Base-by-base conservation (phyloP, 345 rosid genomes). In the Populus nigra region DNA sequence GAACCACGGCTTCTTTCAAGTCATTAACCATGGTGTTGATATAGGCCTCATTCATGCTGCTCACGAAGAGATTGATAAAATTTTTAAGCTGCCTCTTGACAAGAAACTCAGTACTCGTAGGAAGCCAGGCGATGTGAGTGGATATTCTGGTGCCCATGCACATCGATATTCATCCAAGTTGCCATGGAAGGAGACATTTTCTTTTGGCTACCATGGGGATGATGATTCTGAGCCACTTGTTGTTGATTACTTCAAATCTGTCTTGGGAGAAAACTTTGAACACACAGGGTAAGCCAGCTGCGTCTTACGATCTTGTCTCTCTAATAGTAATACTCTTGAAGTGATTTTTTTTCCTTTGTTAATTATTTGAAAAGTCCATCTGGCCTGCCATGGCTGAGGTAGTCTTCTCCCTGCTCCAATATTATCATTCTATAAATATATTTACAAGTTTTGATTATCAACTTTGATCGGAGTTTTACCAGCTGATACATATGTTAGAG, bases 171-270 rank as follows among this genome's bases (percentile, higher is more conserved):
- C 90, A 8, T 79, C 92, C 25, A 89, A 88, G 81, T 65, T 90
- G 79, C 91, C 92, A 1, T 90, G 94, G 94, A 90, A 90, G 77
- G 94, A 90, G 84, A 88, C 90, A 4, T 84, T 89, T 25, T 80
- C 92, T 1, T 85, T 88, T 70, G 67, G 78, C 11, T 89, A 65
- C 79, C 47, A 41, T 12, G 85, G 76, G 18, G 69, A 71, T 18
- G 71, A 73, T 20, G 31, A 75, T 2, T 29, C 77, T 2, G 73
- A 77, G 8, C 65, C 75, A 5, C 25, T 38, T 16, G 91, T 82
- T 18, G 84, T 81, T 69, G 79, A 84, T 16, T 89, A 85, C 84
- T 81, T 89, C 84, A 83, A 74, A 61, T 75, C 84, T 57, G 81
- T 63, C 69, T 38, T 89, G 6, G 94, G 94, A 11, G 73, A 83